Conservation (phyloP, 345 rosid species). For the Citrus mangshanensis region DNA sequence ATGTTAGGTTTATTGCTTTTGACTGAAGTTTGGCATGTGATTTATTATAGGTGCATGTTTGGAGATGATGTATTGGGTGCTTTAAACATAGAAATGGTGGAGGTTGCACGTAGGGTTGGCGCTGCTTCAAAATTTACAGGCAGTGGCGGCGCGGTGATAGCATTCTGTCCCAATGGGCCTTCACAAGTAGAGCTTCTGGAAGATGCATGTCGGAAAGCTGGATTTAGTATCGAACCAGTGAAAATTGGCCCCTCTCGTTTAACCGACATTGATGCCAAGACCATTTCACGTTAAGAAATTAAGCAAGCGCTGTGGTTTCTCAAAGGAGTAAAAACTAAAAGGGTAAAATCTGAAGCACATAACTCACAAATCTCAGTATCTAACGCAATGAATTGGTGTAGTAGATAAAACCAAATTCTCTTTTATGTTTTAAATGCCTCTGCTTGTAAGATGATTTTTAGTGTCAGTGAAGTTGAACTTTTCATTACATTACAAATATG, state of each 20-base stretch:
- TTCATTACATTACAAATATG: neutral
- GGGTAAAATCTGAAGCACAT: neutral
- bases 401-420: neutral
- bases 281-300: constrained; percentile 19
- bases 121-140: constrained; percentile 91
- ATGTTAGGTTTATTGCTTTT: neutral
- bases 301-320: neutral
- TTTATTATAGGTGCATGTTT: constrained; percentile 57
- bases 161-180: constrained; percentile 67
- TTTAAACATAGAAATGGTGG: constrained; percentile 87
- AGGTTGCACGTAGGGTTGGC: constrained; percentile 67
- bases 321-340: neutral
- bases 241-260: constrained; percentile 53
- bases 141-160: constrained; percentile 96
- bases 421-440: neutral
- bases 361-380: neutral
- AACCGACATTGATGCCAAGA: constrained; percentile 40
- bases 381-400: neutral
- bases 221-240: constrained; percentile 60
- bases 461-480: neutral
- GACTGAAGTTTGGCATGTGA: neutral
- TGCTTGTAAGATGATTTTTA: no score
- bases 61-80: constrained; percentile 79
- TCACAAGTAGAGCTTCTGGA: constrained; percentile 63
- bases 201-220: constrained; percentile 66